These are phyloP conservation scores for Fusarium sp. DNA, from an alignment of 2,329 filamentous ascomycete species.

Conservation along the genomic window DNA sequence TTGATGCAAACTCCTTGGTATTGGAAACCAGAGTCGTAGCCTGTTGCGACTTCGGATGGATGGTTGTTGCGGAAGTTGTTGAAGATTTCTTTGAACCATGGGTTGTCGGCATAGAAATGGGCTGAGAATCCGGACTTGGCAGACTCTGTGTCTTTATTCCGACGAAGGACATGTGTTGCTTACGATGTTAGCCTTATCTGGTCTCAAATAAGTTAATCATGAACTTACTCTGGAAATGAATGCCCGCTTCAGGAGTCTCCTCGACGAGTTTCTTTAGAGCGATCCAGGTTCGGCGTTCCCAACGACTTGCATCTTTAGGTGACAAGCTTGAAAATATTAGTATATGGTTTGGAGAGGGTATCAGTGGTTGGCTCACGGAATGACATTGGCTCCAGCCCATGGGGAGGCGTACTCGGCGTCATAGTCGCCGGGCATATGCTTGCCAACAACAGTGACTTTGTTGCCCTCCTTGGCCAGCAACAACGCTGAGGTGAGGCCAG, in stretches of 20 bases:
- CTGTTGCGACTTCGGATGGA: constrained; percentile 67
- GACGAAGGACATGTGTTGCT: constrained; percentile 63
- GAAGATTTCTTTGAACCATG: constrained; percentile 79
- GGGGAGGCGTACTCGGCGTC: constrained; percentile 90
- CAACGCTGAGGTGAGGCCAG: constrained; percentile 62
- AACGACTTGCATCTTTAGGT: constrained; percentile 55
- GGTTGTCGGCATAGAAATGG: constrained; percentile 60
- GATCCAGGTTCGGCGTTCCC: constrained; percentile 73
- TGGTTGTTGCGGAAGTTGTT: constrained; percentile 75
- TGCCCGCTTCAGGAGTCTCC: constrained; percentile 78
- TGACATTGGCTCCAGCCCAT: constrained; percentile 85
- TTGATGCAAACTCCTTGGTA: constrained; percentile 95
- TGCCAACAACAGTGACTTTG: constrained; percentile 78
- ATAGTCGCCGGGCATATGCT: constrained; percentile 94
- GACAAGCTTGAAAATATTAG: constrained; percentile 46
- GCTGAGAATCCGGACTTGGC: constrained; percentile 12
- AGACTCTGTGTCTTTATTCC: constrained; percentile 71
- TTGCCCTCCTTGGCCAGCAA: constrained; percentile 58
- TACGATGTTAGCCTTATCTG: background rate
- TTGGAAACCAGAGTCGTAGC: constrained; percentile 75
- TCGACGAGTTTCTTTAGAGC: constrained; percentile 68
- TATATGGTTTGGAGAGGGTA: accelerated
- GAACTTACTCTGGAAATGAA: constrained; percentile 76
- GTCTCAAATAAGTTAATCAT: too few species aligned
- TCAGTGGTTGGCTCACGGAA: constrained; percentile 65